phyloP scores from a whole-genome alignment of 306 rosid species.

The Acacia crassicarpa region DNA sequence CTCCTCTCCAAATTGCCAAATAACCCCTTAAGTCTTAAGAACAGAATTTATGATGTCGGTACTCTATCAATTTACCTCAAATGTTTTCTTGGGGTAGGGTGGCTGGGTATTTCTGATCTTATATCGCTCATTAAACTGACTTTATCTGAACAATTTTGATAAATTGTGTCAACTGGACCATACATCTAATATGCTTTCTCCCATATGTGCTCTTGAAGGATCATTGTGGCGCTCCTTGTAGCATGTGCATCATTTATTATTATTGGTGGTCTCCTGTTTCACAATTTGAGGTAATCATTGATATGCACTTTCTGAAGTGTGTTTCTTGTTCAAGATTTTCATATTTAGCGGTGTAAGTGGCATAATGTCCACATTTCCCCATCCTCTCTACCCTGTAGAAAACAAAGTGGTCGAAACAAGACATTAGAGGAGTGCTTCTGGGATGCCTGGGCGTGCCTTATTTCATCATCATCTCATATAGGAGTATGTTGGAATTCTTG shows the following conservation, averaged over 20 bases:
- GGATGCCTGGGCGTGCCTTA: conserved; percentile 99
- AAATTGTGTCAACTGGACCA: not conserved
- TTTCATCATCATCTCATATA: conserved; percentile 87
- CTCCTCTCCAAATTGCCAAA: not conserved
- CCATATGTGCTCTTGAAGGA: conserved; percentile 55
- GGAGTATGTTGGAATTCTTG: conserved; percentile 47
- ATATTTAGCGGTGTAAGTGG: not conserved
- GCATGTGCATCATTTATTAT: conserved; percentile 81
- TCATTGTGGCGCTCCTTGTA: conserved; percentile 75
- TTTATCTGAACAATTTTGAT: conserved; percentile 1
- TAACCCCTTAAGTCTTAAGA: not conserved
- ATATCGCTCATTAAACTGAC: not conserved
- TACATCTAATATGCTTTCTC: conserved; percentile 1
- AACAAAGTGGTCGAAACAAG: conserved; percentile 24
- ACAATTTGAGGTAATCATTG: conserved; percentile 72
- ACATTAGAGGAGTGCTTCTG: conserved; percentile 94
- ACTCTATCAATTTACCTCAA: not conserved
- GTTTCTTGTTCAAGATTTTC: not conserved
- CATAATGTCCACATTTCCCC: not conserved
- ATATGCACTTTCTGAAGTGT: conserved; percentile 25
- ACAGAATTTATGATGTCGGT: not conserved
- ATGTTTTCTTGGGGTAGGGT: not conserved
- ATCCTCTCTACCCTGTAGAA: not conserved
- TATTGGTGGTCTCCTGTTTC: conserved; percentile 85
- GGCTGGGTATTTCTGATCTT: not conserved